phyloP scores from a whole-genome alignment of 2,329 filamentous ascomycete genomes.

The Fusarium devonianum region DNA sequence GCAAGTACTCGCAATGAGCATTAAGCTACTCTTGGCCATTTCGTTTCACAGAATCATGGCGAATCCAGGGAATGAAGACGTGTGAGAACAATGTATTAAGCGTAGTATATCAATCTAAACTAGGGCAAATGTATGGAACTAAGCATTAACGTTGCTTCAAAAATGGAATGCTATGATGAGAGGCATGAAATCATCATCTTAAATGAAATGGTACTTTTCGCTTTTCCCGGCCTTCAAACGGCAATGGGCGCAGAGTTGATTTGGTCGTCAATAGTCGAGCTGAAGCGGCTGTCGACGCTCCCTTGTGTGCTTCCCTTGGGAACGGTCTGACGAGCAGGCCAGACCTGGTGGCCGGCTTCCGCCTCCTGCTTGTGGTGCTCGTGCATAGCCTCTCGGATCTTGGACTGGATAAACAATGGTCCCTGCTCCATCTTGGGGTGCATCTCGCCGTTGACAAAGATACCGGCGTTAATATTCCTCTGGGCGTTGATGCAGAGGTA shows the following conservation, averaged over 20 bases:
- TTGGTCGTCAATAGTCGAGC: conserved; percentile 46
- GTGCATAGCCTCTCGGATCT: conserved; percentile 56
- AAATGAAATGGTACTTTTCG: no score
- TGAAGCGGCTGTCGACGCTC: conserved; percentile 44
- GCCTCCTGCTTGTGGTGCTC: conserved; percentile 57
- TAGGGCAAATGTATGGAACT: no score
- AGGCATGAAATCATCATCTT: no score
- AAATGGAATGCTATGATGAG: no score
- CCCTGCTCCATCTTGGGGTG: conserved; percentile 68
- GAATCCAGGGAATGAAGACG: no score
- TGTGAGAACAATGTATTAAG: no score
- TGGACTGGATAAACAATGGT: conserved; percentile 63
- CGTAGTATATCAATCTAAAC: no score
- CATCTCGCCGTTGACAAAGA: conserved; percentile 69
- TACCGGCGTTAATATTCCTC: conserved; percentile 66
- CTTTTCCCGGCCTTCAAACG: no score
- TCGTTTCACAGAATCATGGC: no score
- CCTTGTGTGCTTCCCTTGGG: conserved; percentile 38
- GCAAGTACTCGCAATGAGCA: no score
- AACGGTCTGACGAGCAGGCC: conserved; percentile 55
- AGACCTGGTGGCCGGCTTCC: conserved; percentile 55
- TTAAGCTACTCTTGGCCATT: no score
- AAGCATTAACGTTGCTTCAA: no score
- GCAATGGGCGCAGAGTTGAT: conserved; percentile 36
- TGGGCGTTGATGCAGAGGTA: conserved; percentile 66